Base-by-base conservation (phyloP, 768 basidiomycete species). In the Lepiota subincarnata region DNA sequence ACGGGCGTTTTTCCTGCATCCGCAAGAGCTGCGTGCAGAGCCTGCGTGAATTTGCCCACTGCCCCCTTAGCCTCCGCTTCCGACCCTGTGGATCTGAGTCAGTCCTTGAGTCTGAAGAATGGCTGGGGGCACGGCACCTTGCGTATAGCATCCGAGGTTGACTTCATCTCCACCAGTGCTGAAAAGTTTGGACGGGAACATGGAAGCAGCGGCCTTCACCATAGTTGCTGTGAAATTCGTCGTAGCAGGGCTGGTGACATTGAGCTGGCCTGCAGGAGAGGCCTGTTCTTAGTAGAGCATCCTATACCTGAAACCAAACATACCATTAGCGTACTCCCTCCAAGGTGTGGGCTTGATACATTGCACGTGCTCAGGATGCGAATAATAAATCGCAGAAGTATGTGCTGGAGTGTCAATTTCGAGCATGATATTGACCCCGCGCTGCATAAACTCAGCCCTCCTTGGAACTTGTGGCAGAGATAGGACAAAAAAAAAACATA, bases 351-450 rank as follows among this genome's bases (percentile, higher is more conserved):
- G 74, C 12, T 76, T 64, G 12, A 70, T 64, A 59, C 92, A 92
- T 0, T 89, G 89, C 35, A 93, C 66, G 52, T 82, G 79, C 26
- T 92, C 86, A 0, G 92, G 91, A 62, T 89, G 79, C 0, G 86
- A 75, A 6, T 70, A 59, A 2, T 75, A 76, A 37, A 94, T 85
- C 26, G 75, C 68, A 1, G 85, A 74, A 1, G 89, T 89, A 66
- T 93, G 92, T 0, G 91, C 92, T 0, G 92, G 92, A 1, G 80
- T 87, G 64, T 92, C 92, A 46, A 93, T 80, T 73, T 92, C 91
- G 81, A 66, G 75, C 19, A 90, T 60, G 2, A 91, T 79, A 45
- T 91, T 87, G 28, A 92, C 84, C 5, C 89, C 90, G 24, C 79
- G 77, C 85, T 83, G 47, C 1, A 7, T 31, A 12, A 14, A 14